These are phyloP conservation scores for Golubevia sp. DNA, from an alignment of 1,284 basidiomycete genomes.

Conservation along the genomic window DNA sequence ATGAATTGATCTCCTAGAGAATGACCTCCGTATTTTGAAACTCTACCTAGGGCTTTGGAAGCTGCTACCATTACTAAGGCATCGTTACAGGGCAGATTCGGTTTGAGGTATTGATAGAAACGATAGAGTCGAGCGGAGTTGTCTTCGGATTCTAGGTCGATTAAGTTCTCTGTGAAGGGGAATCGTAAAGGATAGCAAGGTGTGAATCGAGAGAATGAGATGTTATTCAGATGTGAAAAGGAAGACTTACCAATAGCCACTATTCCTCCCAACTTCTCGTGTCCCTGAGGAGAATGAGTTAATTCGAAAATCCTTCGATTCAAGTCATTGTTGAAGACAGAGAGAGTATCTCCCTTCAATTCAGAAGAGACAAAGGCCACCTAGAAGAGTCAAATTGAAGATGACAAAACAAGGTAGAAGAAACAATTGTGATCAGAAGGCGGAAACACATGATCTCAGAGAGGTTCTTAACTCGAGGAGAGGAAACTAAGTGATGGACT, in stretches of 20 bases:
- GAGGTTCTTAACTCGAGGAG: too few relatives aligned
- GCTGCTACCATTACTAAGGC: constrained; percentile 85
- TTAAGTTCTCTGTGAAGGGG: constrained; percentile 19
- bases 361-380: constrained; percentile 42
- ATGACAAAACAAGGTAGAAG: neutral
- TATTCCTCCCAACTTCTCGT: constrained; percentile 79
- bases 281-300: constrained; percentile 75
- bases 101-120: constrained; percentile 88
- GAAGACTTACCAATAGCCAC: constrained; percentile 73
- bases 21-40: constrained; percentile 78
- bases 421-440: neutral
- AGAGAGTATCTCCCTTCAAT: constrained; percentile 48
- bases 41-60: constrained; percentile 80
- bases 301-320: constrained; percentile 79
- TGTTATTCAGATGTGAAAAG: neutral
- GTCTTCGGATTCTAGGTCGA: constrained; percentile 34
- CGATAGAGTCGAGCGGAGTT: constrained; percentile 75
- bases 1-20: constrained; percentile 84
- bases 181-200: neutral
- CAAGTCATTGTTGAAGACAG: constrained; percentile 54
- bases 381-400: neutral
- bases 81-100: constrained; percentile 79
- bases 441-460: too few relatives aligned
- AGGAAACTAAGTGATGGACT: neutral
- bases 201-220: neutral